A percentile compares a stretch with the other conserved stretches of the same genome.
Conservation (phyloP, 2,329 filamentous ascomycete species). For the Hortaea werneckii region DNA sequence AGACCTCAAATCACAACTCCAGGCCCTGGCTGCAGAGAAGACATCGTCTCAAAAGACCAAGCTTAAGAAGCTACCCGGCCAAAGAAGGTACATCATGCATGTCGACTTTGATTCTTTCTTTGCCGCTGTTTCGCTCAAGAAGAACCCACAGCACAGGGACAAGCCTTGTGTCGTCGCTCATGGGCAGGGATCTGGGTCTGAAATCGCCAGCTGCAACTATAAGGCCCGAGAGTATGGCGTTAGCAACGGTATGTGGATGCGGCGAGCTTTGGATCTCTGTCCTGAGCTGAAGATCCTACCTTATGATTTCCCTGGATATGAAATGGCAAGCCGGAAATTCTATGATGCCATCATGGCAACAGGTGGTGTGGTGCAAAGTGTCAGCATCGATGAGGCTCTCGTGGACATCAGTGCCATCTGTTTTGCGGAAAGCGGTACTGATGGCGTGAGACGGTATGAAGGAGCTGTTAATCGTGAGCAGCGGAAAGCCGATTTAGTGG, state of each 20-base stretch:
- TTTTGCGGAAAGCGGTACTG: conserved; percentile 53
- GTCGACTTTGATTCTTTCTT: conserved; percentile 99
- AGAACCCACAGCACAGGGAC: conserved; percentile 60
- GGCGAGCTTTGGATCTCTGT: conserved; percentile 70
- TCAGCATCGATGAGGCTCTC: conserved; percentile 91
- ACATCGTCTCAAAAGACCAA: conserved; percentile 38
- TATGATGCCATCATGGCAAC: conserved; percentile 74
- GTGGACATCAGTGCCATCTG: conserved; percentile 71
- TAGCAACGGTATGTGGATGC: conserved; percentile 99
- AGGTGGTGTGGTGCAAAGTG: conserved; percentile 81
- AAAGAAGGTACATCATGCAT: conserved; percentile 77
- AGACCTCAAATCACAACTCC: conserved; percentile 79
- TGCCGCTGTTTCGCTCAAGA: conserved; percentile 79
- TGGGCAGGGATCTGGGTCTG: conserved; percentile 71
- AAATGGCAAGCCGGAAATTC: conserved; percentile 79
- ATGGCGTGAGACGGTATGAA: conserved; percentile 55
- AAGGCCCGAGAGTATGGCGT: conserved; percentile 74
- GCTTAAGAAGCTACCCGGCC: conserved; percentile 49
- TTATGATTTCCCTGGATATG: conserved; percentile 91
- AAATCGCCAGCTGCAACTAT: conserved; percentile 98
- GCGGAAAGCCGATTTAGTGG: conserved; percentile 63
- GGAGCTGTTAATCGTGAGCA: conserved; percentile 69
- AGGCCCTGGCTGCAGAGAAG: conserved; percentile 66
- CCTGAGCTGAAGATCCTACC: conserved; percentile 80
- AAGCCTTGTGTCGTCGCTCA: conserved; percentile 87